Evolutionary conservation across 176 grass and related monocot genomes (phyloP), one percentile per base, ranked within the genome.

Genomic region (Avena insularis): DNA sequence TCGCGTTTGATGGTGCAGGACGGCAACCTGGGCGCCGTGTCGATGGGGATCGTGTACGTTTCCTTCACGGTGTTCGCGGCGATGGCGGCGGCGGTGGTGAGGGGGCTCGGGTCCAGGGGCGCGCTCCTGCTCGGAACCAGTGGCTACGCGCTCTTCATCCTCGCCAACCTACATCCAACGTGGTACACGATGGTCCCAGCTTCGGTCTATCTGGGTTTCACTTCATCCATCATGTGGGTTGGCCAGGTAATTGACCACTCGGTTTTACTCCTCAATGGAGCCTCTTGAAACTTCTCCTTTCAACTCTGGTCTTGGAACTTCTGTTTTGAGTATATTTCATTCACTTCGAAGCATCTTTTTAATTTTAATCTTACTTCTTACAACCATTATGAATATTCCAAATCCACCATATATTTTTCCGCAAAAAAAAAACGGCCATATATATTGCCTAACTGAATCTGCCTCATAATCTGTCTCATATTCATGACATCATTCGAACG

Each of bases 101-200:
- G 75, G 50, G 15, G 50, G 75, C 75, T 77, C 27, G 75, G 75
- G 50, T 77, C 75, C 1, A 77, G 75, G 75, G 27, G 50, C 27
- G 75, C 75, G 50, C 75, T 77, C 50, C 8, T 77, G 25, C 49
- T 36, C 75, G 27, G 75, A 17, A 77, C 75, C 75, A 77, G 75
- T 15, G 75, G 75, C 25, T 77, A 77, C 50, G 75, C 75, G 75
- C 75, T 77, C 75, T 77, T 77, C 75, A 77, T 77, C 75, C 74
- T 77, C 27, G 74, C 74, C 50, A 77, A 77, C 74, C 74, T 77
- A 2, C 25, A 6, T 16, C 27, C 74, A 1, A 77, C 74, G 49
- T 77, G 74, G 74, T 55, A 56, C 75, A 77, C 29, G 3, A 77
- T 77, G 75, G 75, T 77, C 1, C 75, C 75, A 9, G 75, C 75